Evolutionary conservation across 176 grass and related monocot species (phyloP), one percentile per base, ranked within the genome.

Genomic region (Rhynchospora pubera): DNA sequence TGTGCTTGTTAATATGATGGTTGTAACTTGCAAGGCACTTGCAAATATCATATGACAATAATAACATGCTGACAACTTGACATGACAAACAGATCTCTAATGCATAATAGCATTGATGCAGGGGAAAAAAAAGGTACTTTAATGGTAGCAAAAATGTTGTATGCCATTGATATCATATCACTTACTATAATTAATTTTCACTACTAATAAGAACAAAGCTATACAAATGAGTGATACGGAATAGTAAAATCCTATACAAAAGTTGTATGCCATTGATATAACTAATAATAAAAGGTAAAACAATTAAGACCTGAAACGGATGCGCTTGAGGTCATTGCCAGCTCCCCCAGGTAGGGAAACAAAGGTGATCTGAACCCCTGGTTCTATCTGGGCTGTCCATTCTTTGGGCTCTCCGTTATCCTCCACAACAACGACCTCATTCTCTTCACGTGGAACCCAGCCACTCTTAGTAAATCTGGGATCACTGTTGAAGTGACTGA

Each of bases 371-470:
- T 99, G 97, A 32, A 99, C 93, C 24, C 97, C 97, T 4, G 97
- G 97, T 71, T 99, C 97, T 58, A 99, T 91, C 78, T 99, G 97
- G 52, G 93, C 97, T 71, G 85, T 93, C 97, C 97, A 99, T 86
- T 96, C 97, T 77, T 87, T 85, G 9, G 89, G 85, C 79, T 82
- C 70, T 13, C 82, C 89, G 5, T 79, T 82, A 3, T 95, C 89
- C 70, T 89, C 91, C 52, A 67, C 53, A 21, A 79, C 80, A 23
- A 80, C 15, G 0, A 79, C 85, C 18, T 78, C 95, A 0, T 87
- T 56, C 30, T 70, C 81, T 30, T 80, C 88, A 28, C 84, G 4
- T 26, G 24, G 51, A 74, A 76, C 5, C 62, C 79, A 81, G 85
- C 68, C 84, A 62, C 84, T 86, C 79, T 89, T 68, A 42, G 57